Evolutionary conservation across 202 grass and related monocot genomes (phyloP).

Genomic region (Panicum hallii): DNA sequence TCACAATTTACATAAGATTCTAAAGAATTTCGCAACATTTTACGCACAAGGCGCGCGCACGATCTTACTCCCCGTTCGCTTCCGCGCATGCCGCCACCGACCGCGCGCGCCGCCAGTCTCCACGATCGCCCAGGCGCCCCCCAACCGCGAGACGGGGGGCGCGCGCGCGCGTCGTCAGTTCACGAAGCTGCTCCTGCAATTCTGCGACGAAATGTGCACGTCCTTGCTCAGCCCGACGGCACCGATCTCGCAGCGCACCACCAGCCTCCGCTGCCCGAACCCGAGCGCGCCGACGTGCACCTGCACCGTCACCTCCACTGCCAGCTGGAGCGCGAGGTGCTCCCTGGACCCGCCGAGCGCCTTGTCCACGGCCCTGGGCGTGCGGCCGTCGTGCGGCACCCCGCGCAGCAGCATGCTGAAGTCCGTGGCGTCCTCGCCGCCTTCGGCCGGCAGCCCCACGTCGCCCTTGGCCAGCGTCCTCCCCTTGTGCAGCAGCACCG

Average conservation of each 20-base stretch:
- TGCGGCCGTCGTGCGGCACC: conserved; percentile 29
- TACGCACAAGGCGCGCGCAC: neutral
- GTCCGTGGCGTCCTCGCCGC: conserved; percentile 51
- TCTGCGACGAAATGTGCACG: conserved; percentile 61
- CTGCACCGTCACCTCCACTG: conserved; percentile 48
- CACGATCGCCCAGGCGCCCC: neutral
- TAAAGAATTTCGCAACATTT: conserved; percentile 29
- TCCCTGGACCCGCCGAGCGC: conserved; percentile 54
- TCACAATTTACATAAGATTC: conserved; percentile 35
- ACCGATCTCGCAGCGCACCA: conserved; percentile 52
- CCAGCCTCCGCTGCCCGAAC: conserved; percentile 47
- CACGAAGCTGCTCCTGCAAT: conserved; percentile 57
- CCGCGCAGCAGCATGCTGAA: conserved; percentile 55
- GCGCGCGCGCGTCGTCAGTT: conserved; percentile 21
- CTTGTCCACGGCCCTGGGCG: conserved; percentile 51
- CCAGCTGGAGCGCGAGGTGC: conserved; percentile 38
- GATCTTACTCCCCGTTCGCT: neutral
- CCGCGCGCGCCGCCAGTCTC: neutral
- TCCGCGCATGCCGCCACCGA: neutral
- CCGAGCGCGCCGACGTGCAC: conserved; percentile 65
- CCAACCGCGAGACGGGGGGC: too few relatives aligned
- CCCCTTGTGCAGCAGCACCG: conserved; percentile 32
- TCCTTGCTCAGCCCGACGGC: conserved; percentile 56
- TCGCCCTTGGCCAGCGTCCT: conserved; percentile 49
- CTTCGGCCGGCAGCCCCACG: conserved; percentile 49